These are phyloP conservation scores for Neofusicoccum cordaticola DNA, from an alignment of 2,329 filamentous ascomycete genomes.

Conservation along the genomic window DNA sequence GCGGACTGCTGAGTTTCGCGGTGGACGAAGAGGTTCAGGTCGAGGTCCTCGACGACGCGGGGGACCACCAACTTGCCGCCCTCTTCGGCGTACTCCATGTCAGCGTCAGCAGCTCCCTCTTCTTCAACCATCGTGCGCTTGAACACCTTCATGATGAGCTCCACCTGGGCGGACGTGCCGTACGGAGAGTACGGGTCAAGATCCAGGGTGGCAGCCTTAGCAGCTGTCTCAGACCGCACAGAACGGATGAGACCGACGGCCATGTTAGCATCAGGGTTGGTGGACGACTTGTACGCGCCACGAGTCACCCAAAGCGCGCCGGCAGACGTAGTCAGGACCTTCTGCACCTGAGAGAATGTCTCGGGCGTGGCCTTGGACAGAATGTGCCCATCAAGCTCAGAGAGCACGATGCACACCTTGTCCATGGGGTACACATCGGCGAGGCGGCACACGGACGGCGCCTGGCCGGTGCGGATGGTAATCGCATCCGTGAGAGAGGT, in stretches of 20 bases:
- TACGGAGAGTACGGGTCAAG: conserved; percentile 3
- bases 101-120: background rate
- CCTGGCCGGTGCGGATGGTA: background rate
- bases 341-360: background rate
- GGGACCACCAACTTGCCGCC: conserved; percentile 6
- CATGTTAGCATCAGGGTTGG: conserved; percentile 13
- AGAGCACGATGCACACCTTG: conserved; percentile 2
- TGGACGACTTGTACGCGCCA: background rate
- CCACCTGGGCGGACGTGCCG: background rate
- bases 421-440: background rate
- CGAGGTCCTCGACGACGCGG: conserved; percentile 6
- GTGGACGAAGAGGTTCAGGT: conserved; percentile 6
- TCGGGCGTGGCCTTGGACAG: background rate
- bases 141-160: conserved; percentile 9
- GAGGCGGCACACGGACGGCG: background rate
- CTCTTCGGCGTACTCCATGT: conserved; percentile 14
- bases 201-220: conserved; percentile 6
- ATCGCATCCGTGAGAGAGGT: background rate
- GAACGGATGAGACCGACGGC: conserved; percentile 2
- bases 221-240: conserved; percentile 11
- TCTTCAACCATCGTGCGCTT: background rate
- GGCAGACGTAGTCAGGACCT: background rate
- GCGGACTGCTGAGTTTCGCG: background rate
- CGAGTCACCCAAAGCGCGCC: conserved; percentile 13
- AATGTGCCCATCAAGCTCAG: background rate